Base-by-base conservation (phyloP, 805 yeast species). In the Lipomyces starkeyi region DNA sequence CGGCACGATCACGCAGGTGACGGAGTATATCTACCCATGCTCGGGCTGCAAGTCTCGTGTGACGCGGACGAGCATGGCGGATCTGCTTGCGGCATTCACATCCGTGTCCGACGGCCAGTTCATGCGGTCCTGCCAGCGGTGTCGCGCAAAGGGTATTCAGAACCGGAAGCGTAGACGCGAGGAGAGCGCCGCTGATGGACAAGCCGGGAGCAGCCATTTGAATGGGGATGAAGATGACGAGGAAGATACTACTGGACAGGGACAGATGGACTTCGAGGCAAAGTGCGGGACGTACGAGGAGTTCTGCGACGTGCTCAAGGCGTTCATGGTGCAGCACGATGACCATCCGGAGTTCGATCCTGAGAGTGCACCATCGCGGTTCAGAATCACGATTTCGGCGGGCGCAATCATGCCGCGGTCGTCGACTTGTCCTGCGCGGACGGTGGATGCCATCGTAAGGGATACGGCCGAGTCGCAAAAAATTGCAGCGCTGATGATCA, bases 21-120 rank as follows among this genome's bases (percentile, higher is more conserved):
- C 71, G 25, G 70, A 68, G 61, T 68, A 68, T 61, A 65, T 68
- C 13, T 68, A 68, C 58, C 71, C 71, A 6, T 68, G 71, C 56
- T 62, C 64, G 32, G 71, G 71, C 43, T 68, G 71, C 67, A 68
- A 68, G 59, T 65, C 71, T n/a, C 69, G 71, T 27, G 65, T 68
- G 17, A 54, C 67, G 55, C 64, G 67, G 54, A 32, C 27, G 52
- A 56, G 63, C 52, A 63, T 68, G 61, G 67, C 69, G 32, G 71
- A 68, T 49, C 61, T 68, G 52, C 63, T 68, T 27, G 66, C 65
- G 25, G 67, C 62, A 29, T 68, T 68, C 67, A 68, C 71, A 17
- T 68, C 71, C 13, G 61, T 47, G 35, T 25, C 71, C 13, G 71
- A 68, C 47, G 71, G 71, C 47, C 71, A 68, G 61, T 68, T 68